These are phyloP conservation scores for Linnemannia exigua DNA, from an alignment of 192 early-diverging fungal species.

Conservation along the genomic window DNA sequence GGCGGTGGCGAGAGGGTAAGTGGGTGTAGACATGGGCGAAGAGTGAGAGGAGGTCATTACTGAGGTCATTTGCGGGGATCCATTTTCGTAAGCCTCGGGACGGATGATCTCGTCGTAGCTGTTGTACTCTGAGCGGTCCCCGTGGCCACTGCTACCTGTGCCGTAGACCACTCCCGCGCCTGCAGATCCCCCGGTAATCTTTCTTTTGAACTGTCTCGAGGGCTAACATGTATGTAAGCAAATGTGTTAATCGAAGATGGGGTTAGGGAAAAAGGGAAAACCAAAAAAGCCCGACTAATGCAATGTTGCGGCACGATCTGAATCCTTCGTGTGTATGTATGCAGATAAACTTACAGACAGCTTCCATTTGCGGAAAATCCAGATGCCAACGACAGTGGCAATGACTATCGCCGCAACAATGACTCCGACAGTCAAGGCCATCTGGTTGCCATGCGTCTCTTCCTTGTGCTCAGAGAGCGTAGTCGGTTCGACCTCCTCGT, in stretches of 20 bases:
- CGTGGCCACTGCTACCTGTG: background rate
- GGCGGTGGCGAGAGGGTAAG: background rate
- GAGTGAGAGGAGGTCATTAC: background rate
- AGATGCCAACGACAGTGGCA: constrained; percentile 36
- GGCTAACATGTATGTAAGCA: constrained; percentile 27
- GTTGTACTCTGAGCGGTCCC: constrained; percentile 10
- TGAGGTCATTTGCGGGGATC: background rate
- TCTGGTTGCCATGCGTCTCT: background rate
- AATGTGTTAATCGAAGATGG: too few relatives aligned
- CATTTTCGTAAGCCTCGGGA: constrained; percentile 1
- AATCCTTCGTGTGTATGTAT: background rate
- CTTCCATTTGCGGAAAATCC: constrained; percentile 59
- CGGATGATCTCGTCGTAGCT: constrained; percentile 15
- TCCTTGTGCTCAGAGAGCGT: background rate
- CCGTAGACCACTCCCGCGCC: background rate
- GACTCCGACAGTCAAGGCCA: constrained; percentile 22
- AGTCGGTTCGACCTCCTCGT: background rate
- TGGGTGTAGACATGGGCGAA: background rate
- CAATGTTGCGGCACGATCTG: too few relatives aligned
- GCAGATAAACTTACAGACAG: constrained; percentile 32
- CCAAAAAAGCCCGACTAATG: background rate
- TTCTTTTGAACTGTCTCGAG: constrained; percentile 42
- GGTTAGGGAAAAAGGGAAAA: background rate
- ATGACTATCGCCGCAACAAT: constrained; percentile 25
- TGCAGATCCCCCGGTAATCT: constrained; percentile 15